Base-by-base conservation (phyloP, 495 filamentous ascomycete species). In the Amphirosellinia nigrospora region DNA sequence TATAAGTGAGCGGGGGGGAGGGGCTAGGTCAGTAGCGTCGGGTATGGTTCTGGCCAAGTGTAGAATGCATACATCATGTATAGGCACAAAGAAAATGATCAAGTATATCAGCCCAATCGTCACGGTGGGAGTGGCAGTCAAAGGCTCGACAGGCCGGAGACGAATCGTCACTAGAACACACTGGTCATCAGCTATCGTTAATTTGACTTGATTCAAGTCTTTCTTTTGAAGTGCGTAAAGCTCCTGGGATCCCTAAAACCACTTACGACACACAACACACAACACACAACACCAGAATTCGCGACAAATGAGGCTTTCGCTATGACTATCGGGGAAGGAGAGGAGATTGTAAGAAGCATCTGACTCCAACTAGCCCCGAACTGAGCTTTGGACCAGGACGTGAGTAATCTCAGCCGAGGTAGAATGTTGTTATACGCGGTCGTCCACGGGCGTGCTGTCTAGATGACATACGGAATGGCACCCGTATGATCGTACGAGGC, bases 11-110 rank as follows among this genome's bases (percentile, higher is more conserved):
- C 0, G 45, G 45, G 34, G 60, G 66, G 62, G 53, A n/a, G 74
- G 78, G 48, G 6, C 2, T 9, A 60, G 50, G 50, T 15, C 23
- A 46, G 13, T 30, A 16, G 26, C 23, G 2, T 16, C 11, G 23
- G 23, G 26, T 0, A 3, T 26, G 9, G 2, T 28, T 4, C 2
- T 28, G 13, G 41, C 4, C 15, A 32, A 72, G 80, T 69, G 77
- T 84, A 73, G 87, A 77, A 71, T 88, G 86, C 68, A 85, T 84
- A 78, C 72, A 61, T 84, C 84, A 74, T 93, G 90, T 65, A 91
- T 85, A 0, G 89, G 89, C 70, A 92, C 83, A 74, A 90, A 86
- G 84, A 92, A 92, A 76, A 93, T 91, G 75, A 92, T 91, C 30
- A 93, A 80, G 77, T 92, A 92, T 75, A 92, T 91, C 41, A 92